Evolutionary conservation across 176 grass and related monocot species (phyloP).

Genomic region (Phoenix roebelenii): DNA sequence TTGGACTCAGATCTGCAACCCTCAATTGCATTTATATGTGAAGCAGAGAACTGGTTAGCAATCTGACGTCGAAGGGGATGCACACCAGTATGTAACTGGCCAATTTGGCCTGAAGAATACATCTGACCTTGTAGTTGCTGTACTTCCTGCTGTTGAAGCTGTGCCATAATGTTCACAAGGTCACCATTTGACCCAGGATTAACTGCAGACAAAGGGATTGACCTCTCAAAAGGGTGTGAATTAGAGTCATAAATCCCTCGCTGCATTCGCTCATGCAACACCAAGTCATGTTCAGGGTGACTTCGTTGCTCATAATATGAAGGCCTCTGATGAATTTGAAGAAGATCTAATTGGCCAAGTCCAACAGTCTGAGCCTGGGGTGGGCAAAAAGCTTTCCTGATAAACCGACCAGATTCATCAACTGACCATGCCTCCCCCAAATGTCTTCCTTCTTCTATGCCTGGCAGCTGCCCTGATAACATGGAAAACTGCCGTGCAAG

Average conservation of each 20-base stretch:
- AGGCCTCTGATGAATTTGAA: conserved; percentile 42
- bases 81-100: conserved; percentile 42
- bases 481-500: conserved; percentile 64
- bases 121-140: conserved; percentile 41
- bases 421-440: conserved; percentile 54
- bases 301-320: conserved; percentile 46
- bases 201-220: conserved; percentile 56
- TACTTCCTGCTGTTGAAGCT: conserved; percentile 39
- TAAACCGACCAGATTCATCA: conserved; percentile 61
- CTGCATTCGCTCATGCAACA: conserved; percentile 62
- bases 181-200: conserved; percentile 36
- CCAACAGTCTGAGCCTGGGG: conserved; percentile 42
- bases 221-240: conserved; percentile 52
- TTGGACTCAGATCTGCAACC: conserved; percentile 60
- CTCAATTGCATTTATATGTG: conserved; percentile 40
- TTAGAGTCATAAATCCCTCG: conserved; percentile 30
- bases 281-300: conserved; percentile 49
- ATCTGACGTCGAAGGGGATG: conserved; percentile 54
- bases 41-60: conserved; percentile 40
- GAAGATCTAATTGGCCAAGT: conserved; percentile 45
- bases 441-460: conserved; percentile 76
- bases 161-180: conserved; percentile 44
- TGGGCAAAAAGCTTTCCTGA: conserved; percentile 35
- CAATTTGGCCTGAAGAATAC: conserved; percentile 40
- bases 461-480: conserved; percentile 38